Evolutionary conservation across 2,329 filamentous ascomycete species (phyloP), one percentile per base, ranked within the genome.

Genomic region (Plectosphaerella cucumerina): DNA sequence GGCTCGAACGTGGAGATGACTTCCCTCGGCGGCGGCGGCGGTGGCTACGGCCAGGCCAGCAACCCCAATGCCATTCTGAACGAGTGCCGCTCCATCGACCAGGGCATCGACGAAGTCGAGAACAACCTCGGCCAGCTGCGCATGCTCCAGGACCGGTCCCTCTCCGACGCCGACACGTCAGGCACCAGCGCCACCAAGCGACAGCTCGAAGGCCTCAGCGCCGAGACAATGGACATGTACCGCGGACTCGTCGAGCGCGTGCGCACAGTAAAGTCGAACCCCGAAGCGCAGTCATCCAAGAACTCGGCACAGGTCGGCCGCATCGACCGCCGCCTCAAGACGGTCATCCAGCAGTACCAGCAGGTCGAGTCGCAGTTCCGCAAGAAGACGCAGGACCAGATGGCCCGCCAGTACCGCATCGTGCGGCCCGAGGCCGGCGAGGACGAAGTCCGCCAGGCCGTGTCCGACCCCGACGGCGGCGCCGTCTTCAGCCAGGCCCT

Each of bases 341-440:
- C 80, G 43, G 89, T 89, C 53, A 93, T 96, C 67, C 82, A 89
- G 59, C 75, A 84, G 55, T 97, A 92, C 75, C 90, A 94, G 70
- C 79, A 84, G 58, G 77, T 90, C 50, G 92, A 97, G 70, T 82
- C 82, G 1, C 80, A 85, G 20, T 96, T 92, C 78, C 83, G 87
- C 65, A 87, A 88, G 70, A 85, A 87, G 59, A 84, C 90, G 31
- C 81, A 89, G 66, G 87, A 90, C 47, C 90, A 95, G 70, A 89
- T 95, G 73, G 87, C 85, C 58, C 83, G 94, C 50, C 91, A 97
- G 67, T 96, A 95, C 71, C 82, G 88, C 53, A 97, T 97, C 65
- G 92, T 94, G 50, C 82, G 85, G 57, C 89, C 91, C 20, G 85
- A 96, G 52, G 90, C 90, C 3, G 81, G 82, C 23, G 89, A 94